These are phyloP conservation scores for Fusarium sp. DNA, from an alignment of 2,329 filamentous ascomycete species.

Conservation along the genomic window DNA sequence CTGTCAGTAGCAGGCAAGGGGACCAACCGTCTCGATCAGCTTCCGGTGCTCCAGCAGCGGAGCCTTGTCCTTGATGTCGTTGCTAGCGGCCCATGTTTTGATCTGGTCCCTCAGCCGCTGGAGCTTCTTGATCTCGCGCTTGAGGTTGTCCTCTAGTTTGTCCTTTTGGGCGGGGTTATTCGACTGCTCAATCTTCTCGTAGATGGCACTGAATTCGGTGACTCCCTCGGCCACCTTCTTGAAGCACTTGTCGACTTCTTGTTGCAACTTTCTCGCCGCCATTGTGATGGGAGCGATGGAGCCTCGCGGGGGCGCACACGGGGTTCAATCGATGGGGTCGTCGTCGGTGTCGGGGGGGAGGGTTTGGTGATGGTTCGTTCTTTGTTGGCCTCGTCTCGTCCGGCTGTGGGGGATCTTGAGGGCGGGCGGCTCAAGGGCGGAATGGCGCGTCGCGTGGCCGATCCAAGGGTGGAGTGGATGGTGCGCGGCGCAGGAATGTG, in stretches of 20 bases:
- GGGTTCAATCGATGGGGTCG: slow-evolving; percentile 19
- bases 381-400: slow-evolving; percentile 29
- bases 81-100: slow-evolving; percentile 98
- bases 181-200: slow-evolving; percentile 96
- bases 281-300: slow-evolving; percentile 64
- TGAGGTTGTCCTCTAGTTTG: slow-evolving; percentile 97
- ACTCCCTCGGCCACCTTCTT: slow-evolving; percentile 98
- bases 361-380: slow-evolving; percentile 14
- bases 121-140: slow-evolving; percentile 99
- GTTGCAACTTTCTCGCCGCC: slow-evolving; percentile 95
- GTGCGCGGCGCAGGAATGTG: slow-evolving; percentile 20
- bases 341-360: slow-evolving; percentile 2
- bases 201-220: slow-evolving; percentile 90
- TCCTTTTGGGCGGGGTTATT: slow-evolving; percentile 96
- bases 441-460: slow-evolving; percentile 28
- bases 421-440: slow-evolving; percentile 19
- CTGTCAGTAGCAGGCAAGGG: slow-evolving; percentile 27
- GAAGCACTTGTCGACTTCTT: slow-evolving; percentile 99
- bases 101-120: slow-evolving; percentile 98
- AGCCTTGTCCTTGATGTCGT: slow-evolving; percentile 99
- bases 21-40: slow-evolving; percentile 92
- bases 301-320: slow-evolving; percentile 30
- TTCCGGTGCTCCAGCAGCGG: slow-evolving; percentile 93
- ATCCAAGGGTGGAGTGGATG: slow-evolving; percentile 16
- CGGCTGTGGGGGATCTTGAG: slow-evolving; percentile 19